Evolutionary conservation across 1,284 basidiomycete species (phyloP), one percentile per base, ranked within the genome.

Genomic region (Rhodotorula sp.): DNA sequence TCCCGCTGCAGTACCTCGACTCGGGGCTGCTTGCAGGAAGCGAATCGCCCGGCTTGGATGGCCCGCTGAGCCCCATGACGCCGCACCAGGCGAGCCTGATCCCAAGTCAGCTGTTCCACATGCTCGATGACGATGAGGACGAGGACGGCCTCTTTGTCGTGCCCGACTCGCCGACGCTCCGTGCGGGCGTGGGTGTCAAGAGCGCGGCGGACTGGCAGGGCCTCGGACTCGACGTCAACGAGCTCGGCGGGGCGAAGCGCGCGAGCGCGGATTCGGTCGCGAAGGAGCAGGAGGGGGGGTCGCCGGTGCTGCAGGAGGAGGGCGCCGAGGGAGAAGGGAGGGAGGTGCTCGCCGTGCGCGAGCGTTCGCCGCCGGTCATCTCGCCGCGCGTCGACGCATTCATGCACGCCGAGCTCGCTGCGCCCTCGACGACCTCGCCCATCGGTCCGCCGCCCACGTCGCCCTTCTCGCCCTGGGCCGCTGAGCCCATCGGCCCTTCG

Each of bases 61-160:
- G 72, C 19, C 78, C 77, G n/a, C 64, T 78, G 29, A 75, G 73
- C 34, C 78, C 78, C 36, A 77, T 79, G 78, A 79, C 78, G 56
- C 78, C 78, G n/a, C 78, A 79, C 51, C 78, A 79, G 67, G 60
- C 78, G 41, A 76, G 75, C 32, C 65, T 79, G 39, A 77, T 79
- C 54, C 78, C 78, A n/a, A 73, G 71, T 36, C 77, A 78, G 61
- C 75, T 79, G 36, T 79, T 78, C 71, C 66, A 78, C 58, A 73
- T 79, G 72, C 75, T 79, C 61, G 78, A 79, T 62, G 77, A 84
- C 64, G 81, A 82, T 27, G 80, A 81, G 12, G 78, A 79, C 67
- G 77, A 76, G 53, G 66, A 67, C 27, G 66, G 46, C 13, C 61
- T 74, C 44, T 64, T 76, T n/a, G 73, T 62, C 64, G 69, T 72